Evolutionary conservation across 1,284 basidiomycete species (phyloP), one percentile per base, ranked within the genome.

Genomic region (Irpex lacteus): DNA sequence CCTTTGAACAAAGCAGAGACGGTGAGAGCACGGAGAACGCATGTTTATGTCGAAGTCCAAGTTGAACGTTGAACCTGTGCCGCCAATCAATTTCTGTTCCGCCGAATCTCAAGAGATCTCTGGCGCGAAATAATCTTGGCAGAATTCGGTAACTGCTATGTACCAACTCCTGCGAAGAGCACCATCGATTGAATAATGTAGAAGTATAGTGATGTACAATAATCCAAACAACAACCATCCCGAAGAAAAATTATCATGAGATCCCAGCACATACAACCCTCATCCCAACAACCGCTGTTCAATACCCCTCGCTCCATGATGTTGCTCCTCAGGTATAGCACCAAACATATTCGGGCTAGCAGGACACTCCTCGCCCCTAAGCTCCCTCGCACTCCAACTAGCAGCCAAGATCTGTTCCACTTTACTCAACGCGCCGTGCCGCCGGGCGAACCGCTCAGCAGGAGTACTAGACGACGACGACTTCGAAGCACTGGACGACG

Each of bases 331-430:
- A 7, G 50, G 18, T 7, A 52, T 21, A 6, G 50, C 50, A 19
- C 50, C 50, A 21, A 52, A 52, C 50, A 52, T 65, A 36, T 63
- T 68, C 5, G 67, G 65, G 40, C 67, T 68, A n/a, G 50, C 49
- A 21, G 61, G 53, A 13, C 54, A 40, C 40, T 62, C 62, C 53
- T 61, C 63, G 8, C 68, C 67, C 0, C 59, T 49, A 13, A 69
- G 40, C 47, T 70, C 69, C 55, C 72, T 64, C 57, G 70, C 68
- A 65, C 73, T 73, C 64, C 71, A 77, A 61, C 76, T 72, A 32
- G 67, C 64, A 44, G 73, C 70, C 5, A 78, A 37, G 38, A 78
- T 77, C 62, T 73, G 71, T n/a, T 72, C 73, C 49, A 78, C 76
- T 62, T 69, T 71, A 61, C 66, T 65, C 34, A 74, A 68, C 9